Evolutionary conservation across 1,284 basidiomycete species (phyloP), one percentile per base, ranked within the genome.

Genomic region (Ganoderma leucocontextum): DNA sequence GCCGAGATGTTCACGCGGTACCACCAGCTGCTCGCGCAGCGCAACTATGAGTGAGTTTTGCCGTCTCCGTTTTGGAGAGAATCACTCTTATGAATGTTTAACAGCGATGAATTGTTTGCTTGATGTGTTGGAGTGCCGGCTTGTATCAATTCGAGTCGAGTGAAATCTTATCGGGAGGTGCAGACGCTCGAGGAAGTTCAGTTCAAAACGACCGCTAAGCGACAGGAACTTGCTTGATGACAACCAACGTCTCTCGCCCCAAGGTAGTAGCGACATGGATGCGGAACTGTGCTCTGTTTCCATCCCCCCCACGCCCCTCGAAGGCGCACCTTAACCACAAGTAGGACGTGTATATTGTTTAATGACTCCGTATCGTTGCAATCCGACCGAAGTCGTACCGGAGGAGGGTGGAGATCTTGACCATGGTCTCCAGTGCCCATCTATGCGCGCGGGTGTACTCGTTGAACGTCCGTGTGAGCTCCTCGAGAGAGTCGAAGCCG

Each of bases 281-380:
- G 29, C 29, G 29, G 29, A 29, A 29, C 29, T 29, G 29, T 29
- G 2, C 29, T 29, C 29, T 29, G 29, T 29, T 29, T 29, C 29
- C 29, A 29, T 29, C 29, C 29, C 2, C 29, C 1, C 29, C 29
- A 29, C 29, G 29, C 29, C 29, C 29, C 1, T 29, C 29, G 29
- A 29, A 29, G 29, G 29, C 29, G 29, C 29, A 29, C 29, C 47
- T 61, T 0, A n/a, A 10, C 6, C 68, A 69, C 39, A 69, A 61
- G 68, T 69, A 17, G 6, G 67, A 42, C 10, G 17, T 44, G 4
- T n/a, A 29, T 29, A 15, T 44, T n/a, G 5, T 44, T 15, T 19
- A 44, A 29, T 29, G 29, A 29, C 29, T 29, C 29, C 29, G 17
- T 6, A 5, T 8, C 17, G 2, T 4, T 4, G 4, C 17, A 29